phyloP scores from a whole-genome alignment of 352 stramenopile species.

The Pythium brassicae region DNA sequence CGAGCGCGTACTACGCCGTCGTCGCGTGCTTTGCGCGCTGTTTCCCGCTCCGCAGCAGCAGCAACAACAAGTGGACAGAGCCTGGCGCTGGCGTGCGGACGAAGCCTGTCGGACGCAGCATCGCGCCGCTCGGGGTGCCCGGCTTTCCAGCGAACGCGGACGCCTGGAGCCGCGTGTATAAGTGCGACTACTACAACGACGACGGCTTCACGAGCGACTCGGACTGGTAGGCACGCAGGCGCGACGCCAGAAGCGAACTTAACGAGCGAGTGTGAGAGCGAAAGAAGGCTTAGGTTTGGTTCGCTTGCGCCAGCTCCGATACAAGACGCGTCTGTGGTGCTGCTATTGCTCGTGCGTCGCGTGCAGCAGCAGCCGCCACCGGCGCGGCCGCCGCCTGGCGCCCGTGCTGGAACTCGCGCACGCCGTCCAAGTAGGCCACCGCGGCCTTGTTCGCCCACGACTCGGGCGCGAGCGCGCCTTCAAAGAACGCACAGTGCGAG shows the following conservation, averaged over 20 bases:
- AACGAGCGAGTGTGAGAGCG: background rate
- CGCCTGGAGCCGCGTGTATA: constrained; percentile 37
- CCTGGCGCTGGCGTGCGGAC: background rate
- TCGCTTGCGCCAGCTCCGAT: background rate
- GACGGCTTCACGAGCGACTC: constrained; percentile 32
- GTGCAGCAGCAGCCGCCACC: background rate
- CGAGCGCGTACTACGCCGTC: constrained; percentile 10
- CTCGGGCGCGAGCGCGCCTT: constrained; percentile 52
- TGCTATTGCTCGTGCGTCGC: background rate
- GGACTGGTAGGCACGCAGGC: constrained; percentile 11
- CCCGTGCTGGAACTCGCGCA: constrained; percentile 35
- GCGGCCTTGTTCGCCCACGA: constrained; percentile 58
- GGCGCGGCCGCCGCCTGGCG: background rate
- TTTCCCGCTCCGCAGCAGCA: constrained; percentile 4
- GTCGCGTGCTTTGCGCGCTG: constrained; percentile 34
- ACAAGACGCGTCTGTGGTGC: background rate
- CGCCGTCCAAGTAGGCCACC: constrained; percentile 57
- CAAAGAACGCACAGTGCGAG: constrained; percentile 76
- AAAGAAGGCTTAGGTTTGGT: background rate
- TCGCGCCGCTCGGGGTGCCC: constrained; percentile 36
- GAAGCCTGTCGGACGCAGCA: constrained; percentile 5
- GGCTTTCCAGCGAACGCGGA: constrained; percentile 36
- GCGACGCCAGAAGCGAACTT: background rate
- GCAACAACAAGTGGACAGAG: background rate
- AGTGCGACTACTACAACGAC: constrained; percentile 52